Evolutionary conservation across 441 rosid species (phyloP).

Genomic region (Populus tomentosa): DNA sequence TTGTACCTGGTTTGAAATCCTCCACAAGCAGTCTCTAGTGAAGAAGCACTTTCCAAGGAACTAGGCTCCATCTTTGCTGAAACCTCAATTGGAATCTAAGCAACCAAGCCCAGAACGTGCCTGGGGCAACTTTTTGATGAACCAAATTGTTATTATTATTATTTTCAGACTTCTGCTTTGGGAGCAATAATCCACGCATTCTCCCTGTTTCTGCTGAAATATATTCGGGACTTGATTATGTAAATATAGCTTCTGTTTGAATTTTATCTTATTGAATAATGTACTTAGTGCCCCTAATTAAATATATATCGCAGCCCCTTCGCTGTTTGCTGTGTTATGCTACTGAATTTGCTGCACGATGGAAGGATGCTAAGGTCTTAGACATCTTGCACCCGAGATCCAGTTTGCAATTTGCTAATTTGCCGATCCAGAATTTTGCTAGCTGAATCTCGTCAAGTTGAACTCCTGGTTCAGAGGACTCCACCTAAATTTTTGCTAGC

Average conservation of each 20-base stretch:
- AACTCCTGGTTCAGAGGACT: background rate
- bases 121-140: conserved; percentile 16
- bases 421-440: background rate
- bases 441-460: background rate
- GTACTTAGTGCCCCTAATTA: background rate
- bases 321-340: background rate
- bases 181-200: background rate
- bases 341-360: background rate
- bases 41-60: conserved; percentile 6
- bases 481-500: too few relatives aligned
- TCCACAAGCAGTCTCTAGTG: conserved; percentile 4
- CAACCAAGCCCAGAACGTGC: background rate
- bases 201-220: background rate
- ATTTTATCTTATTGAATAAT: background rate
- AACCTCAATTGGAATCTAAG: conserved; percentile 14
- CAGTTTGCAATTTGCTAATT: background rate
- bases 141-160: background rate
- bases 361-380: background rate
- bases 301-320: background rate
- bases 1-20: conserved; percentile 19
- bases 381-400: background rate
- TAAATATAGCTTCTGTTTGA: conserved; percentile 2
- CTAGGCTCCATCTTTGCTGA: conserved; percentile 7
- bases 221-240: background rate
- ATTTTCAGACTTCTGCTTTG: background rate